These are phyloP conservation scores for Auricularia auricula-judae DNA, from an alignment of 768 basidiomycete species.

Conservation along the genomic window DNA sequence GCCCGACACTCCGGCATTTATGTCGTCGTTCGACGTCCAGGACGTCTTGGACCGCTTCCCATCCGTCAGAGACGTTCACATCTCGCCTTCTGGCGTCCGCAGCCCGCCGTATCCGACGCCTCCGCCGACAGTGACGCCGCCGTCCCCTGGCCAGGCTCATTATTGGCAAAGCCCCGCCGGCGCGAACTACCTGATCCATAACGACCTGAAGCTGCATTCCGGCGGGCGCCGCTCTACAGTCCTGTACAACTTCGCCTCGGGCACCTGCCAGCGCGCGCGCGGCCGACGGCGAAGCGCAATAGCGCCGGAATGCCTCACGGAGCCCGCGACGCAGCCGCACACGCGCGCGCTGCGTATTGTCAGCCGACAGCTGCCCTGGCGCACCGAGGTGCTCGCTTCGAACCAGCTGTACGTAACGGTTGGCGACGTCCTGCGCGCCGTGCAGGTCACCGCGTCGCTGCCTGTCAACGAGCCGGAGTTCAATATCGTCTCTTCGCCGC, in stretches of 20 bases:
- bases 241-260: background rate
- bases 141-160: conserved; percentile 9
- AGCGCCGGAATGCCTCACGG: conserved; percentile 16
- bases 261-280: conserved; percentile 2
- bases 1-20: no score
- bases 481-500: conserved; percentile 19
- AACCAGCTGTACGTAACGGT: conserved; percentile 25
- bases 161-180: background rate
- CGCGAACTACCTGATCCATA: background rate
- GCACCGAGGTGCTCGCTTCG: conserved; percentile 19
- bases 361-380: conserved; percentile 24
- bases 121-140: conserved; percentile 1
- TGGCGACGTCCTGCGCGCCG: conserved; percentile 35
- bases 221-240: no score
- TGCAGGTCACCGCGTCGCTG: conserved; percentile 34
- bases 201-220: background rate
- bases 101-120: no score
- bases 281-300: background rate
- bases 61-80: no score
- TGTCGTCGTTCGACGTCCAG: no score
- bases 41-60: no score
- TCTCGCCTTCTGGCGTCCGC: no score
- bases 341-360: conserved; percentile 20
- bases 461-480: conserved; percentile 32
- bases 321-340: conserved; percentile 22